Base-by-base conservation (phyloP, 768 basidiomycete species). In the Phylloporus scabripes region DNA sequence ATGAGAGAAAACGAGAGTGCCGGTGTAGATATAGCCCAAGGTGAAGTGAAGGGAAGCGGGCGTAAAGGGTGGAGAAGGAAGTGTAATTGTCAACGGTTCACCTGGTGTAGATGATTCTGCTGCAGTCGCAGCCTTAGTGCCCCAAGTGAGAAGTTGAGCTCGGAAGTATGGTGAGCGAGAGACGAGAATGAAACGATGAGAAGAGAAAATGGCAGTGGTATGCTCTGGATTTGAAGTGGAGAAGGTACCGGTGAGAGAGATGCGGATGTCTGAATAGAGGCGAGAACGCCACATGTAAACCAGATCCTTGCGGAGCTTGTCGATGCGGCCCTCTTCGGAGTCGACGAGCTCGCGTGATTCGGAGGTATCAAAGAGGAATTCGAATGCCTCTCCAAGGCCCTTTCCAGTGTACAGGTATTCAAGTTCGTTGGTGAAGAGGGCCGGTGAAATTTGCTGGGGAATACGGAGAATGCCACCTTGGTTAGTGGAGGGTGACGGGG, bases 271-370 rank as follows among this genome's bases (percentile, higher is more conserved):
- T 2, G 92, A 90, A 64, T 93, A 98, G 15, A 98, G 81, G 42
- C 92, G 82, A 11, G 87, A 89, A 28, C 95, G 74, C 95, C 94
- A 97, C 92, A 93, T 95, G 73, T 86, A 96, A 20, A 94, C 88
- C 24, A 96, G 76, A 61, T 97, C 95, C 67, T 92, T 91, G 52
- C 91, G 81, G 9, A 96, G 79, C 69, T 92, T 90, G 66, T 92
- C 90, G 34, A 89, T 70, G 12, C 90, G 74, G 51, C 61, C 77
- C 54, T 75, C 80, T 65, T 71, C 80, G 8, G 69, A 74, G 55
- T 73, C 72, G 45, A 67, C 80, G 47, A 71, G 72, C 33, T 69
- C 72, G 36, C 65, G 64, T 37, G 62, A 67, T 55, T 71, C 74
- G 9, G 70, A 63, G 44, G 72, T 69, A 58, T 93, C 92, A 59